Evolutionary conservation across 306 rosid genomes (phyloP).

Genomic region (Inga leiocalycina): DNA sequence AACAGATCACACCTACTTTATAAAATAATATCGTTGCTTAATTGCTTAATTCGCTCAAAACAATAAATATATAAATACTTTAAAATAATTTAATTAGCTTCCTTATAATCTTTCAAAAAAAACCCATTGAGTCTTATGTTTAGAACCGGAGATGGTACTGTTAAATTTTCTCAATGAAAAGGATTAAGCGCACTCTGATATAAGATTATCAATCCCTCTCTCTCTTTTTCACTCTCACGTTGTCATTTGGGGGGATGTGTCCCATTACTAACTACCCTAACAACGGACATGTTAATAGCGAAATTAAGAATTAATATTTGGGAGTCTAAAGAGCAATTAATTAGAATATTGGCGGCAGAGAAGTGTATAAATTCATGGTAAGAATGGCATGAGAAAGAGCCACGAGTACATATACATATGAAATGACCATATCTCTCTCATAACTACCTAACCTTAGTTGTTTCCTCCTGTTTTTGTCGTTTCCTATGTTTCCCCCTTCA

Average conservation of each 20-base stretch:
- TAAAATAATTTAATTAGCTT: no score
- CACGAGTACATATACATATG: background rate
- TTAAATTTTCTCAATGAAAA: background rate
- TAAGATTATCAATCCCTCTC: background rate
- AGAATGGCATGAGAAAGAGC: background rate
- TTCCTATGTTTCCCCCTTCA: background rate
- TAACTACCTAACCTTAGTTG: slow-evolving; percentile 7
- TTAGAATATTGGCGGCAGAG: slow-evolving; percentile 2
- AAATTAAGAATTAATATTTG: background rate
- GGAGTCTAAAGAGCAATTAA: slow-evolving; percentile 3
- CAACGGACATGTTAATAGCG: slow-evolving; percentile 4
- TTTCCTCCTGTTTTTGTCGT: background rate
- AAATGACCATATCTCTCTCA: background rate
- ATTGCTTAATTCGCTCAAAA: no score
- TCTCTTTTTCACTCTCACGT: background rate
- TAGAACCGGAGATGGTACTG: background rate
- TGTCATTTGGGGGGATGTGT: slow-evolving; percentile 13
- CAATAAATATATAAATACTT: no score
- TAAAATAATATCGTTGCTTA: background rate
- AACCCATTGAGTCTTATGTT: no score
- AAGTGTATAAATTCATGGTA: background rate
- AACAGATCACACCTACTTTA: background rate
- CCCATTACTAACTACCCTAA: slow-evolving; percentile 23
- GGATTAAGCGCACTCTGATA: background rate
- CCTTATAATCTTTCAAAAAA: no score